A percentile compares a stretch with the other conserved stretches of the same genome.
Evolutionary conservation across 257 asterid genomes (phyloP).

Genomic region (Paraleonurus japonicus): DNA sequence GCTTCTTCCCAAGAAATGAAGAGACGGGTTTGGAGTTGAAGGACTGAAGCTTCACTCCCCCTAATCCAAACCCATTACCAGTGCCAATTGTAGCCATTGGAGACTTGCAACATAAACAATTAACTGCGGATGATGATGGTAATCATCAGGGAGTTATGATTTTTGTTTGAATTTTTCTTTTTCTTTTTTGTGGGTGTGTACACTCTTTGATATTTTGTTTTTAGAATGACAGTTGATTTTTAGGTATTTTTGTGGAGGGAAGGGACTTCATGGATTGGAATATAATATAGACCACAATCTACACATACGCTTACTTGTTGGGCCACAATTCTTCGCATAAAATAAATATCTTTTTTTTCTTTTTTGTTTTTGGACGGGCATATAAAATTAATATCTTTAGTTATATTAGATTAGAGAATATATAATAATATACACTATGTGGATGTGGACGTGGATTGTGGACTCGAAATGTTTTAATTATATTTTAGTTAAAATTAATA

Average conservation of each 20-base stretch:
- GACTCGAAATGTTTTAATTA: no score
- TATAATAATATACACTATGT: no score
- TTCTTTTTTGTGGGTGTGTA: not conserved
- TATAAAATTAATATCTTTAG: not conserved
- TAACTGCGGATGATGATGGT: conserved; percentile 5
- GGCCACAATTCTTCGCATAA: not conserved
- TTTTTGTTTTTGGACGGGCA: no score
- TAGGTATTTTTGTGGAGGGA: conserved; percentile 76
- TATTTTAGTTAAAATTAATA: no score
- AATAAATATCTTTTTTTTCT: no score
- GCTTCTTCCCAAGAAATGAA: conserved; percentile 63
- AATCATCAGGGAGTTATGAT: conserved; percentile 27
- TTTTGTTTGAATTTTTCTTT: not conserved
- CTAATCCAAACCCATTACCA: conserved; percentile 52
- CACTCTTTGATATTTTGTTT: not conserved
- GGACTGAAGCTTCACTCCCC: conserved; percentile 46
- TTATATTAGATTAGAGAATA: no score
- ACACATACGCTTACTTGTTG: conserved; percentile 25
- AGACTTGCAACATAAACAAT: not conserved
- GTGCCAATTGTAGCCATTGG: conserved; percentile 64
- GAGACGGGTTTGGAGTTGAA: conserved; percentile 50
- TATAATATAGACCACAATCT: conserved; percentile 46
- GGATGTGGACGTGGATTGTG: no score
- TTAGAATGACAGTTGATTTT: conserved; percentile 42
- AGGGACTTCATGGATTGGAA: conserved; percentile 28